A percentile compares a stretch with the other conserved stretches of the same genome.
Evolutionary conservation across 1,284 basidiomycete genomes (phyloP).

Genomic region (Ustilago cynodontis): DNA sequence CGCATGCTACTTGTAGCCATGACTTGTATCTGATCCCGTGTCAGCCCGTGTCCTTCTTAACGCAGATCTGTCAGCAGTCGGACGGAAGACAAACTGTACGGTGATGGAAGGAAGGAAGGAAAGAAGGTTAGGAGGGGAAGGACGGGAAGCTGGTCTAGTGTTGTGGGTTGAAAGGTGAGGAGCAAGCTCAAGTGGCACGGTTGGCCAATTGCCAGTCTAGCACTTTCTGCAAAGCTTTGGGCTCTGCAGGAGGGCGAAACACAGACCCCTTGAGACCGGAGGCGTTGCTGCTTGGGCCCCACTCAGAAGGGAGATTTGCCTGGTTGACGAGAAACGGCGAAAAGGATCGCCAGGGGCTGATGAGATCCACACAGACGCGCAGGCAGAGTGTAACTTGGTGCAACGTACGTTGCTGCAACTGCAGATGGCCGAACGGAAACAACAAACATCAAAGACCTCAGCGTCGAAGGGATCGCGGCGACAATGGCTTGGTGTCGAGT

Average conservation of each 20-base stretch:
- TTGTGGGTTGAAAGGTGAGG: constrained; percentile 10
- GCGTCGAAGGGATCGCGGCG: too few relatives aligned
- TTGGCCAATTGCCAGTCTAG: background rate
- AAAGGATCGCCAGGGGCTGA: too few relatives aligned
- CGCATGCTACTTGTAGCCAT: constrained; percentile 42
- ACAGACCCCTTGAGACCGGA: constrained; percentile 17
- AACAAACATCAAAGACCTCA: background rate
- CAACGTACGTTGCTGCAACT: background rate
- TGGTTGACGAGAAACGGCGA: too few relatives aligned
- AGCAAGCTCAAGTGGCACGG: background rate
- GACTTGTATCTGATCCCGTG: background rate
- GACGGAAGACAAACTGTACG: background rate
- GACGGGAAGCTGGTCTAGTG: background rate
- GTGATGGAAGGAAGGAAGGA: background rate
- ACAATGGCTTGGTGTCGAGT: too few relatives aligned
- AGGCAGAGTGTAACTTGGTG: background rate
- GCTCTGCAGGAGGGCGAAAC: constrained; percentile 18
- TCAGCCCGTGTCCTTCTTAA: background rate
- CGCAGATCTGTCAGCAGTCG: too few relatives aligned
- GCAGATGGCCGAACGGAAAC: background rate
- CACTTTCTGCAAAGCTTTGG: background rate
- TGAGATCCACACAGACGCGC: background rate
- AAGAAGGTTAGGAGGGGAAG: background rate
- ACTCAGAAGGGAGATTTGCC: background rate
- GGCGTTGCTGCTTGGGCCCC: background rate